phyloP scores from a whole-genome alignment of 768 basidiomycete genomes.

The Pleurotus cornucopiae region DNA sequence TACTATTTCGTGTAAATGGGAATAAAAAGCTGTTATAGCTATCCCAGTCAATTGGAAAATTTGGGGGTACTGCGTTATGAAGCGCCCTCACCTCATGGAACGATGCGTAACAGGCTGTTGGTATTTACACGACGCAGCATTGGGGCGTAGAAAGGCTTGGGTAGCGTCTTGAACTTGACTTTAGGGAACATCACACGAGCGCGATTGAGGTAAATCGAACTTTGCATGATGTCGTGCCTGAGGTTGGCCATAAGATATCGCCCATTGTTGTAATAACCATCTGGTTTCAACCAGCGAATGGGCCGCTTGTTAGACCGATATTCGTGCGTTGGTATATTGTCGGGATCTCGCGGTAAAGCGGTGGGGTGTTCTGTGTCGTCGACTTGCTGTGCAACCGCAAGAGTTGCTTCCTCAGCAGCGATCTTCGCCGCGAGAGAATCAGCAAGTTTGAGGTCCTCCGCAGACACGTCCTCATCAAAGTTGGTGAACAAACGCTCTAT shows the following conservation, averaged over 20 bases:
- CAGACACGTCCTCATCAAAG: neutral
- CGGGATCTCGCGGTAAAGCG: neutral
- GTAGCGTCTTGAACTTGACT: slow-evolving; percentile 10
- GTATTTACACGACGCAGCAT: slow-evolving; percentile 9
- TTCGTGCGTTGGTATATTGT: neutral
- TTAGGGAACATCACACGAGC: slow-evolving; percentile 3
- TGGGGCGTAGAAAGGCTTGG: slow-evolving; percentile 17
- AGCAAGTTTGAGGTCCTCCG: neutral
- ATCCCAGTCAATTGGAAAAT: slow-evolving; percentile 35
- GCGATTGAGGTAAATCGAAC: slow-evolving; percentile 13
- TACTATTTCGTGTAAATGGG: neutral
- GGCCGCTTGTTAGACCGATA: slow-evolving; percentile 1
- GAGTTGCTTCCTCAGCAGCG: neutral
- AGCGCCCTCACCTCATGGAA: slow-evolving; percentile 4
- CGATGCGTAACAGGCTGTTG: slow-evolving; percentile 9
- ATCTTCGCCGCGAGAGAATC: slow-evolving; percentile 1
- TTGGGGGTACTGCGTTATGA: neutral
- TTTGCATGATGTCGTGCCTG: slow-evolving; percentile 7
- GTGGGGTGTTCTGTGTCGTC: slow-evolving; percentile 2
- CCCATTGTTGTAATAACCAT: slow-evolving; percentile 9
- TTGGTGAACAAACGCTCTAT: neutral
- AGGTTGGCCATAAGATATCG: slow-evolving; percentile 13
- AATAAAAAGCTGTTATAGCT: neutral
- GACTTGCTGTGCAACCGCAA: neutral
- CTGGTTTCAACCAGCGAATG: slow-evolving; percentile 8